Base-by-base conservation (phyloP, 2,329 filamentous ascomycete genomes). In the Pseudonectria buxi region DNA sequence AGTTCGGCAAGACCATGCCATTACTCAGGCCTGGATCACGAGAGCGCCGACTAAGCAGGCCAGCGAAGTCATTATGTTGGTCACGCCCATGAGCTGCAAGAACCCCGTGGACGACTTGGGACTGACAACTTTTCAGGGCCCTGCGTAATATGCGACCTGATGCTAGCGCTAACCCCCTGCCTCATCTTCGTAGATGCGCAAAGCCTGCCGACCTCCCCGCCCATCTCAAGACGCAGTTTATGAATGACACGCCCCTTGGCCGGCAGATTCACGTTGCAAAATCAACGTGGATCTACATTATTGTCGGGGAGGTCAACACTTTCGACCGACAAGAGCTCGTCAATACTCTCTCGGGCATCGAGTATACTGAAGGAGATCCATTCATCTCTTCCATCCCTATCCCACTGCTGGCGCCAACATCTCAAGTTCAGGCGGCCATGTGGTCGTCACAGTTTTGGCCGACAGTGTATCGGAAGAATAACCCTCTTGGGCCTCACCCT, bases 361-460 rank as follows among this genome's bases (percentile, higher is more conserved):
- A 77, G 42, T 70, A 66, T 15, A 59, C 74, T 47, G 68, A 71
- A 37, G 63, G 67, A 32, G 65, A 70, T 30, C 64, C 76, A 30
- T 76, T 76, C 50, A 63, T 88, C 33, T 69, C 72, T 35, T 71
- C 69, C 36, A 75, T 86, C 36, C 74, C 78, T 0, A 81, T 92
- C 10, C 86, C 86, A 6, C 66, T 82, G 16, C 65, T 86, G 29
- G 73, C 85, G 15, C 86, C 86, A 2, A 87, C 81, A 5, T 89
- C 83, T 4, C 75, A 81, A 47, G 70, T 81, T 26, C 84, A 90
- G 58, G 84, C 86, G 7, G 75, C 74, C 16, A 67, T 76, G 55
- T 92, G 85, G 85, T 82, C 78, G 16, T 68, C 74, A 24, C 72
- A 81, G 48, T 90, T 86, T 58, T 94, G 86, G 86, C 86, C 86